Evolutionary conservation across 179 eudicot genomes (phyloP), one percentile per base, ranked within the genome.

Genomic region (Beta lomatogona): DNA sequence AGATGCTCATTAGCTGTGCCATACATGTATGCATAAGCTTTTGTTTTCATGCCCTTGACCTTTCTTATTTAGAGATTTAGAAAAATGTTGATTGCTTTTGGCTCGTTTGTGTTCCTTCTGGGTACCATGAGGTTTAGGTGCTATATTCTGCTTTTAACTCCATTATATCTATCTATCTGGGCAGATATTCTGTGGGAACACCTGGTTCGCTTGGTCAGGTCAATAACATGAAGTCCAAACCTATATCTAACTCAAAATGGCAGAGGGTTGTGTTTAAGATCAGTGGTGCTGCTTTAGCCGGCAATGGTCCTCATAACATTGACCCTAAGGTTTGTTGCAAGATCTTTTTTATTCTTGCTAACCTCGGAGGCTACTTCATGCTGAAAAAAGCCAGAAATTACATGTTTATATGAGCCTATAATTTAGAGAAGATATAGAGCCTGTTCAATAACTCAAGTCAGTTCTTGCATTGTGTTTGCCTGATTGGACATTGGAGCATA

Each of bases 201-300:
- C 73, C 88, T 68, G 90, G 88, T 82, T 86, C 92, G 53, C 86
- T 86, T 83, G 90, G 84, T 66, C 96, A 85, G 80, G 82, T 87
- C 75, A 89, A 71, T 80, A 90, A 79, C 74, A 48, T 86, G 76
- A 96, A 96, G 88, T 79, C 90, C 72, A 96, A 94, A 88, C 73
- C 94, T 74, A 72, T 86, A 65, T 65, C 89, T 59, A 91, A 65
- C 73, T 88, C 89, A 50, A 91, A 94, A 86, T 94, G 99, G 99
- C 91, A 93, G 82, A 94, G 99, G 88, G 98, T 96, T 63, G 94
- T 96, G 76, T 90, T 96, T 76, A 96, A 94, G 89, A 93, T 94
- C 80, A 94, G 99, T 75, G 99, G 99, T 81, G 90, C 95, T 87
- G 92, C 97, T 79, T 87, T 96, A 82, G 92, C 92, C 75, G 97